Percentiles rank a stretch among this genome's conserved stretches.
Evolutionary conservation across 2,329 filamentous ascomycete genomes (phyloP).

Genomic region (Seiridium unicorne): DNA sequence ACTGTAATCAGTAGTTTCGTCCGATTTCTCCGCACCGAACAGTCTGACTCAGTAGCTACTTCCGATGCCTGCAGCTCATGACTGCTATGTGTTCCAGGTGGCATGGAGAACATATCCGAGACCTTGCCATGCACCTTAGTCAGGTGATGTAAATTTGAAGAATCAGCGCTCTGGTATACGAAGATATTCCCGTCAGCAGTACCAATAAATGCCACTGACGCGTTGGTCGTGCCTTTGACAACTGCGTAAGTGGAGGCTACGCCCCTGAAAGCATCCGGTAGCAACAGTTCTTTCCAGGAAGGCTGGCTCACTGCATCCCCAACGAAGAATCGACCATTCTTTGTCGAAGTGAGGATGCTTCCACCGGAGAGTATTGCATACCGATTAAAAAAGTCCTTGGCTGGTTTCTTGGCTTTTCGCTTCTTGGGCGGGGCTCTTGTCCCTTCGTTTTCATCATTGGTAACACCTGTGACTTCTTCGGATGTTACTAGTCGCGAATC

Average conservation of each 20-base stretch:
- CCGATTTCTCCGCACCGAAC: too few species aligned
- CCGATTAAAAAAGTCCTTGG: slow-evolving; percentile 51
- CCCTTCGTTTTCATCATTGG: not conserved
- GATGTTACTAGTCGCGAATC: too few species aligned
- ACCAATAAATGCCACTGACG: slow-evolving; percentile 43
- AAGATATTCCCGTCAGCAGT: slow-evolving; percentile 48
- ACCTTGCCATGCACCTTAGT: slow-evolving; percentile 45
- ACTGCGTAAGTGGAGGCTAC: slow-evolving; percentile 48
- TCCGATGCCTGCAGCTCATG: not conserved
- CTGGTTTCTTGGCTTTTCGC: slow-evolving; percentile 25
- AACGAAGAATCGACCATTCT: slow-evolving; percentile 57
- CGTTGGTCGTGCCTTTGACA: slow-evolving; percentile 36
- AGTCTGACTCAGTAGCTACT: not conserved
- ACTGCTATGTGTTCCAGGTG: not conserved
- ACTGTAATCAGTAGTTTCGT: slow-evolving; percentile 32
- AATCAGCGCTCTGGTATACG: slow-evolving; percentile 31
- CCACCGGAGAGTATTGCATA: slow-evolving; percentile 61
- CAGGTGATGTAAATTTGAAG: slow-evolving; percentile 29
- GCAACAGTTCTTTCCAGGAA: slow-evolving; percentile 41
- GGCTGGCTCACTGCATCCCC: slow-evolving; percentile 32
- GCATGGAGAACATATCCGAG: slow-evolving; percentile 42
- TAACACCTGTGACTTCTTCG: not conserved
- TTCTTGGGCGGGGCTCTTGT: slow-evolving; percentile 10
- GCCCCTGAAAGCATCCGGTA: slow-evolving; percentile 29
- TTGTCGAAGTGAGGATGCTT: slow-evolving; percentile 56